Percentiles rank a stretch among this genome's conserved stretches.
Conservation (phyloP, 164 flowering plant species). For the Sedum album region DNA sequence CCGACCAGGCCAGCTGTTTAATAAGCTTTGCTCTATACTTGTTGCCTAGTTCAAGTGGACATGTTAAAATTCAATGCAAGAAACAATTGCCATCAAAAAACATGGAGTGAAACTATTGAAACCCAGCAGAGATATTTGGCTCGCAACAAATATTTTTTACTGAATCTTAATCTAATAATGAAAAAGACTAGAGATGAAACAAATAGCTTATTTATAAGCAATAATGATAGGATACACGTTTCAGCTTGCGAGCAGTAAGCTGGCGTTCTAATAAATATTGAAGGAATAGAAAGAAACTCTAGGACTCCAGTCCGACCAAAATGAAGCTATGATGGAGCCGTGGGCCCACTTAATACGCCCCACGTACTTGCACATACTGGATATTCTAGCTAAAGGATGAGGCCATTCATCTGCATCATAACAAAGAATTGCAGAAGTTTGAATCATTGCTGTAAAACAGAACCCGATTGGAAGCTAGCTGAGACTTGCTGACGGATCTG, state of each 20-base stretch:
- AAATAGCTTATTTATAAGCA: not conserved
- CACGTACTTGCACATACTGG: not conserved
- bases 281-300: not conserved
- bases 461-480: slow-evolving; percentile 61
- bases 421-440: slow-evolving; percentile 1
- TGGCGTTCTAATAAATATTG: not conserved
- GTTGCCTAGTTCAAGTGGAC: no score
- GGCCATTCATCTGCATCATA: not conserved
- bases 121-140: no score
- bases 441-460: slow-evolving; percentile 82
- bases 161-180: no score
- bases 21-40: no score
- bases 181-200: no score
- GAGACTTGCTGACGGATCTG: slow-evolving; percentile 51
- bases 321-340: not conserved
- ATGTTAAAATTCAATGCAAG: no score
- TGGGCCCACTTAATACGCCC: not conserved
- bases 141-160: no score
- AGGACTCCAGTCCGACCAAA: no score
- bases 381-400: not conserved
- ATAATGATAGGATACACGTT: not conserved
- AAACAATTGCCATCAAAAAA: no score
- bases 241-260: not conserved
- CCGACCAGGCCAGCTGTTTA: no score
- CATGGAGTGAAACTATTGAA: no score